These are phyloP conservation scores for Climacium dendroides DNA, from an alignment of 225 moss, liverwort and hornwort species.

Conservation along the genomic window DNA sequence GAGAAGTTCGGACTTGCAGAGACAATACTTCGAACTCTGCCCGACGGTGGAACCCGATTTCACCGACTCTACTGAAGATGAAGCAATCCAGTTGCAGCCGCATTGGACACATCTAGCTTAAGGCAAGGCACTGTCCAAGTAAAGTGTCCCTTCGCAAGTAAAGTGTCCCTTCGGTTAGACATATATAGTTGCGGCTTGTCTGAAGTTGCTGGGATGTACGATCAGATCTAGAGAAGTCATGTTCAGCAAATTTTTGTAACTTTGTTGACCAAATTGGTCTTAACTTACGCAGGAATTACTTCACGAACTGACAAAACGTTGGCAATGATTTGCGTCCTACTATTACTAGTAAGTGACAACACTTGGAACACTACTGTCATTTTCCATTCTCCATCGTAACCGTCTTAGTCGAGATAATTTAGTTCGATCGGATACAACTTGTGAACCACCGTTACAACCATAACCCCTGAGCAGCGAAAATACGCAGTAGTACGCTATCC, in stretches of 20 bases:
- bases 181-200: background rate
- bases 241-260: background rate
- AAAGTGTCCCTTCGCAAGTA: background rate
- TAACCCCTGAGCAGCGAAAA: background rate
- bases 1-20: slow-evolving; percentile 3
- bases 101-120: background rate
- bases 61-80: background rate
- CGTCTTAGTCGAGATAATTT: background rate
- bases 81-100: background rate
- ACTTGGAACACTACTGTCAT: background rate
- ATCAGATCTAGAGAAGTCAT: background rate
- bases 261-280: background rate
- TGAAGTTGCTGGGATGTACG: background rate
- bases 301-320: background rate
- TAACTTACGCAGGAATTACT: background rate
- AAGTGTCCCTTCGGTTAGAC: background rate
- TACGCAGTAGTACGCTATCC: background rate
- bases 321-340: background rate
- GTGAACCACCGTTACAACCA: background rate
- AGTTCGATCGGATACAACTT: background rate
- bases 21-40: slow-evolving; percentile 14
- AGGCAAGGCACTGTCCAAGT: background rate
- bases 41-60: background rate
- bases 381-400: background rate
- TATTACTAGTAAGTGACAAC: background rate